Percentiles rank a stretch among this genome's conserved stretches.
Evolutionary conservation across 495 filamentous ascomycete species (phyloP).

Genomic region (Aspergillus ostianus): DNA sequence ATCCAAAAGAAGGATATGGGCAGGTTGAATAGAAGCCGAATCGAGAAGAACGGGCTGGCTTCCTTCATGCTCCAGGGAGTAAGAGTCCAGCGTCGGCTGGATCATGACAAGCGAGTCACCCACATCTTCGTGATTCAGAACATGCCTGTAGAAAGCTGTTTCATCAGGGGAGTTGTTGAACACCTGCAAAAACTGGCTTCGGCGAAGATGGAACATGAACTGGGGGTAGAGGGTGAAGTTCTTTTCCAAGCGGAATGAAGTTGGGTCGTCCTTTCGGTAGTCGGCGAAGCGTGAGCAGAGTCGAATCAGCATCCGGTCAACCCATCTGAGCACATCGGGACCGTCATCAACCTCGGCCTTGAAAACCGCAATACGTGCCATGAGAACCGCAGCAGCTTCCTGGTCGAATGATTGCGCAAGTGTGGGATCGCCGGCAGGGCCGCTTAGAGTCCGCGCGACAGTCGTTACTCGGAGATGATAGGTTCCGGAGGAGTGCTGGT

Average conservation of each 20-base stretch:
- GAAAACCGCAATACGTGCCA: constrained; percentile 98
- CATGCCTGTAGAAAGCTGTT: constrained; percentile 97
- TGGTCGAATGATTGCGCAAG: constrained; percentile 98
- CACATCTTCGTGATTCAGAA: constrained; percentile 96
- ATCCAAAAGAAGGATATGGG: constrained; percentile 91
- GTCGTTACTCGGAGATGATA: constrained; percentile 97
- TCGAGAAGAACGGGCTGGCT: constrained; percentile 89
- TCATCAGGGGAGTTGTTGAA: constrained; percentile 99
- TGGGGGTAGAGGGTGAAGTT: constrained; percentile 99
- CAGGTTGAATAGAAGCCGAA: constrained; percentile 91
- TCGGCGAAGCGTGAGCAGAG: constrained; percentile 97
- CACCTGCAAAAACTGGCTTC: constrained; percentile 97
- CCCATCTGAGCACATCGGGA: constrained; percentile 98
- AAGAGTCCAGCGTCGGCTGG: constrained; percentile 95
- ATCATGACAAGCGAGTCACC: constrained; percentile 98
- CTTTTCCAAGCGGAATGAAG: constrained; percentile 97
- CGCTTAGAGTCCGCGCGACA: constrained; percentile 85
- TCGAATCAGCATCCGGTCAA: constrained; percentile 97
- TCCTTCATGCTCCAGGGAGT: constrained; percentile 92
- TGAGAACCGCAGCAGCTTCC: constrained; percentile 94
- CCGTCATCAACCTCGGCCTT: constrained; percentile 99
- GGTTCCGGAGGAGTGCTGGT: constrained; percentile 94
- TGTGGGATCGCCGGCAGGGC: constrained; percentile 93
- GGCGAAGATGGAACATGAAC: constrained; percentile 99
- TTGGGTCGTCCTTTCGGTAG: constrained; percentile 97